A percentile compares a stretch with the other conserved stretches of the same genome.
Evolutionary conservation across 1,284 basidiomycete genomes (phyloP).

Genomic region (Neonothopanus nambi): DNA sequence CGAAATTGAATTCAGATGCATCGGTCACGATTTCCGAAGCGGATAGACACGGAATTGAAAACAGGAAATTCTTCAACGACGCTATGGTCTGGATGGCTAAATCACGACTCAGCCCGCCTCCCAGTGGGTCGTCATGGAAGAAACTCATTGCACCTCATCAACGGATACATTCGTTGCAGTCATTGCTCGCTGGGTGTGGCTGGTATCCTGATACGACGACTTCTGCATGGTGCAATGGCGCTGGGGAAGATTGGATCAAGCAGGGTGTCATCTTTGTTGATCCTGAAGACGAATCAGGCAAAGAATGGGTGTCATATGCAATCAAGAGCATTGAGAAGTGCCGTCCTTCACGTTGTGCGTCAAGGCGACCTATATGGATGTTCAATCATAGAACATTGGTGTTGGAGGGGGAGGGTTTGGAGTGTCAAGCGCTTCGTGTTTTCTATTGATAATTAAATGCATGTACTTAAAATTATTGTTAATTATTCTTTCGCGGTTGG

Average conservation of each 20-base stretch:
- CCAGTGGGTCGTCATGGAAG: conserved; percentile 21
- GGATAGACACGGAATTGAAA: not conserved
- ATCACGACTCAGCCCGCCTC: not conserved
- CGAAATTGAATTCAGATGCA: not conserved
- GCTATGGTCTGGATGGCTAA: conserved; percentile 13
- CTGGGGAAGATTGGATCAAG: conserved; percentile 1
- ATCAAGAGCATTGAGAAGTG: not conserved
- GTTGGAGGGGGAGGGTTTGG: not conserved
- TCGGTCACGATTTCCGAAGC: not conserved
- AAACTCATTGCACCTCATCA: conserved; percentile 24
- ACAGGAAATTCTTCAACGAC: conserved; percentile 6
- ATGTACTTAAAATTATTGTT: no score
- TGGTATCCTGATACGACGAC: conserved; percentile 23
- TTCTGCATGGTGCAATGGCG: conserved; percentile 16
- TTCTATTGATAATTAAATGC: conserved; percentile 1
- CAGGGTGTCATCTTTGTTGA: conserved; percentile 40
- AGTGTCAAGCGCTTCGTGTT: not conserved
- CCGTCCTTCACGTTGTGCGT: not conserved
- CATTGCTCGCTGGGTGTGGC: conserved; percentile 38
- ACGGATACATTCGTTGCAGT: conserved; percentile 36
- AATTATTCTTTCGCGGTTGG: no score
- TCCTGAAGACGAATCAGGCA: conserved; percentile 19
- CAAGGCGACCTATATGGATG: conserved; percentile 13
- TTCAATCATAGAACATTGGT: conserved; percentile 7
- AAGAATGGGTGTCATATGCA: not conserved